Evolutionary conservation across 2,329 filamentous ascomycete genomes (phyloP), one percentile per base, ranked within the genome.

Genomic region (Ophiocordyceps camponoti-floridani): DNA sequence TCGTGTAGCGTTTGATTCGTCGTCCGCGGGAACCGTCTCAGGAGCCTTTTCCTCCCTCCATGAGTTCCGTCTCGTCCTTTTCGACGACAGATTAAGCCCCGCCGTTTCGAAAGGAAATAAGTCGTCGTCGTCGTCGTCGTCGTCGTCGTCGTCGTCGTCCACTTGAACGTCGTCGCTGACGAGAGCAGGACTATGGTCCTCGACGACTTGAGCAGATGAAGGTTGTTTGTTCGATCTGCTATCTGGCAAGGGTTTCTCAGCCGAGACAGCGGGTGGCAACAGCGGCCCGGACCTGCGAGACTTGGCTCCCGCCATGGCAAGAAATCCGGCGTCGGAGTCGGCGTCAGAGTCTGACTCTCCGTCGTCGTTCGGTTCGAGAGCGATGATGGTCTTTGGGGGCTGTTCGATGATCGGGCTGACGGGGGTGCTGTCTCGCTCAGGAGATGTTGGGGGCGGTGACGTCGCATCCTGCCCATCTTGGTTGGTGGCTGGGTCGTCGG

Each of bases 31-130:
- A 13, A 52, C 58, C 37, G 35, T 3, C 9, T 40, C 19, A 18
- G 26, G 27, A 5, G 16, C n/a, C 27, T 19, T 26, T 27, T 31
- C 37, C 18, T 41, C 40, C n/a, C 19, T 42, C 23, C 14, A 16
- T 23, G 40, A 42, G 19, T 4, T 10, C n/a, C 18, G 23, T 18
- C 23, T 28, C 7, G 11, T 12, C 12, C 23, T 4, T 30, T 16
- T 50, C 56, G 14, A 54, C 13, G 56, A 51, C n/a, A 57, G 54
- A 41, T 53, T 58, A 10, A 59, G 51, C 2, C 60, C 58, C 13
- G 56, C 58, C 11, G 52, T 51, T 43, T 72, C 69, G 45, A 71
- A 72, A 5, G 64, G 55, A 48, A 72, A 72, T 50, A 71, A 52
- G 8, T 64, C 65, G 28, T 66, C 64, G 4, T 64, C 58, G 4